phyloP scores from a whole-genome alignment of 371 early-diverging fungal species.

The Saksenaea oblongispora region DNA sequence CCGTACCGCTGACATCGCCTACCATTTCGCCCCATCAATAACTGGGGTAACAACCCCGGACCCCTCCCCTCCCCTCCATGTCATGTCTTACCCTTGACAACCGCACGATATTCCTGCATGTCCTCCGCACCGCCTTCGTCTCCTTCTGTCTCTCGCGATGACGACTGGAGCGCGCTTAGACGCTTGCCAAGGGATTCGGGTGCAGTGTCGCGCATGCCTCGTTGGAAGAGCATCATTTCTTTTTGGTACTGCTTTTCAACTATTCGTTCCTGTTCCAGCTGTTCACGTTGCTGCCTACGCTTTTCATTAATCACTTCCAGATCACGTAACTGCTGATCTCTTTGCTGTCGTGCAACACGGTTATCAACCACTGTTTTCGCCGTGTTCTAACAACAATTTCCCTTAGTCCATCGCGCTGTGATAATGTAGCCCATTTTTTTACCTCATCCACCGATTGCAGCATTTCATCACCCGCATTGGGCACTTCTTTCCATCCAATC shows the following conservation, averaged over 20 bases:
- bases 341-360: slow-evolving; percentile 62
- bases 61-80: neutral
- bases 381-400: slow-evolving; percentile 63
- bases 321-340: slow-evolving; percentile 63
- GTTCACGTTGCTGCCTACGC: slow-evolving; percentile 60
- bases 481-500: slow-evolving; percentile 92
- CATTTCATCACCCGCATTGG: slow-evolving; percentile 88
- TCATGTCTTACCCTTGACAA: slow-evolving; percentile 54
- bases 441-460: slow-evolving; percentile 76
- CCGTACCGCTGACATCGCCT: slow-evolving; percentile 95
- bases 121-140: slow-evolving; percentile 27
- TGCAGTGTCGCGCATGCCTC: slow-evolving; percentile 57
- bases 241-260: slow-evolving; percentile 59
- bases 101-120: slow-evolving; percentile 50
- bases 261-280: slow-evolving; percentile 63
- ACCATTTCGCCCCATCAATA: no score
- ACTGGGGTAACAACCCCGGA: no score
- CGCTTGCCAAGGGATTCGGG: slow-evolving; percentile 56
- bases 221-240: slow-evolving; percentile 71
- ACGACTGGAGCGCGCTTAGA: slow-evolving; percentile 35
- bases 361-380: slow-evolving; percentile 81
- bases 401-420: no score
- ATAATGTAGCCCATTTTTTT: neutral
- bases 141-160: slow-evolving; percentile 17
- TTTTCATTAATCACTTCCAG: slow-evolving; percentile 80